Evolutionary conservation across 2,329 filamentous ascomycete genomes (phyloP).

Genomic region (Bipolaris bicolor): DNA sequence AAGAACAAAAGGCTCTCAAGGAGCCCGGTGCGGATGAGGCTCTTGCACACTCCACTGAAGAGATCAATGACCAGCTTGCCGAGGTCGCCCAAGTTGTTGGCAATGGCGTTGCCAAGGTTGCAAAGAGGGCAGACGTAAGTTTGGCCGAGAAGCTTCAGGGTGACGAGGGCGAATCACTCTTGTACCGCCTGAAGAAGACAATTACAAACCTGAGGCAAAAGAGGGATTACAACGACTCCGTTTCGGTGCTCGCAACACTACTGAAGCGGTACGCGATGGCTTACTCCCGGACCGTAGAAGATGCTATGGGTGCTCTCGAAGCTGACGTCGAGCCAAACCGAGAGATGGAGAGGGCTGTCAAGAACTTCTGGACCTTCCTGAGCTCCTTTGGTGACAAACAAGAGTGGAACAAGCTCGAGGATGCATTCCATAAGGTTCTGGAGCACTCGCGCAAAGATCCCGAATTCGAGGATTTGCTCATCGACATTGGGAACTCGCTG

Average conservation of each 20-base stretch:
- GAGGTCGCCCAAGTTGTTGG: conserved; percentile 56
- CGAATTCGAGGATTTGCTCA: conserved; percentile 79
- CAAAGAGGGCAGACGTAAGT: conserved; percentile 69
- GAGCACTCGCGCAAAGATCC: conserved; percentile 77
- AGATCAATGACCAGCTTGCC: conserved; percentile 61
- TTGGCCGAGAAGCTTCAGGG: conserved; percentile 74
- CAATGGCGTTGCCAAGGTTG: conserved; percentile 54
- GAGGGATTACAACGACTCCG: conserved; percentile 83
- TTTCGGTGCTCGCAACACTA: conserved; percentile 76
- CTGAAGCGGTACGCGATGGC: conserved; percentile 77
- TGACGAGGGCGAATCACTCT: conserved; percentile 73
- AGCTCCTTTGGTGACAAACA: conserved; percentile 76
- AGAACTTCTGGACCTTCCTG: conserved; percentile 81
- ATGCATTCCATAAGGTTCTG: conserved; percentile 71
- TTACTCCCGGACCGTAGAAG: conserved; percentile 75
- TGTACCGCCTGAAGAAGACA: conserved; percentile 77
- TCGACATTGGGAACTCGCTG: conserved; percentile 73
- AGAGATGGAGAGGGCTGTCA: conserved; percentile 75
- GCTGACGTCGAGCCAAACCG: conserved; percentile 75
- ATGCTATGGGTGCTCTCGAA: conserved; percentile 69
- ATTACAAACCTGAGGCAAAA: conserved; percentile 76
- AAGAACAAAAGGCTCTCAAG: conserved; percentile 63
- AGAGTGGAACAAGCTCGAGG: conserved; percentile 77
- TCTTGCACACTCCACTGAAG: conserved; percentile 62
- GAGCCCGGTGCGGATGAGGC: conserved; percentile 57